Evolutionary conservation across 2,329 filamentous ascomycete genomes (phyloP), one percentile per base, ranked within the genome.

Genomic region (Diaporthe vexans): DNA sequence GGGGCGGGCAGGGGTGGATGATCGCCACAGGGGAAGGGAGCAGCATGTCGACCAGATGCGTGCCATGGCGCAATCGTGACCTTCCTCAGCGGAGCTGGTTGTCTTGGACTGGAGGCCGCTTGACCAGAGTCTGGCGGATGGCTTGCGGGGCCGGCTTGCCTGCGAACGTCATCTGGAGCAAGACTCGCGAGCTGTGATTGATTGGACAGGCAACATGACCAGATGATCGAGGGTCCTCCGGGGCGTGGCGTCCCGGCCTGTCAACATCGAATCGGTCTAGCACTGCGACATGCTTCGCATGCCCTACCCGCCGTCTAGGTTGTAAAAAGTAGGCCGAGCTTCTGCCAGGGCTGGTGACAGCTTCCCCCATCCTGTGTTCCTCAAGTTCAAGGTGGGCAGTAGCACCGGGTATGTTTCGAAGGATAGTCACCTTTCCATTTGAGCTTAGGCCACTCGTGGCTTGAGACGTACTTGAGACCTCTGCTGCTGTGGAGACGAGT

Each of bases 381-480:
- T 33, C 48, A 51, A 10, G n/a, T 54, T 54, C 48, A 54, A 68
- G 63, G 37, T 48, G 48, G 21, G 63, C n/a, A 68, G 33, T 54
- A 29, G 63, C 48, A 68, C 48, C 48, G 33, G 46, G 48, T 68
- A 48, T 26, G 63, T 68, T 68, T 68, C 63, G 63, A 54, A 68
- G 63, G 33, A 68, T 21, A 35, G 63, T 54, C 63, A 52, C 33
- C 63, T 54, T 68, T 54, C 63, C 63, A 54, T 26, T 68, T 26
- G 63, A 68, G 63, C 63, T 68, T 68, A 68, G 63, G 48, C 48
- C 48, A 40, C n/a, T 68, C 29, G 48, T 29, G 33, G 63, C 63
- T 68, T 68, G 63, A 68, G 63, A 68, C 63, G 63, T 33, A 68
- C 48, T 68, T 68, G 63, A 68, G 63, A 68, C 63, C 63, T 68